Percentiles rank a stretch among this genome's conserved stretches.
These are phyloP conservation scores for Strigomonas culicis DNA, from an alignment of 208 protist species.

Conservation along the genomic window DNA sequence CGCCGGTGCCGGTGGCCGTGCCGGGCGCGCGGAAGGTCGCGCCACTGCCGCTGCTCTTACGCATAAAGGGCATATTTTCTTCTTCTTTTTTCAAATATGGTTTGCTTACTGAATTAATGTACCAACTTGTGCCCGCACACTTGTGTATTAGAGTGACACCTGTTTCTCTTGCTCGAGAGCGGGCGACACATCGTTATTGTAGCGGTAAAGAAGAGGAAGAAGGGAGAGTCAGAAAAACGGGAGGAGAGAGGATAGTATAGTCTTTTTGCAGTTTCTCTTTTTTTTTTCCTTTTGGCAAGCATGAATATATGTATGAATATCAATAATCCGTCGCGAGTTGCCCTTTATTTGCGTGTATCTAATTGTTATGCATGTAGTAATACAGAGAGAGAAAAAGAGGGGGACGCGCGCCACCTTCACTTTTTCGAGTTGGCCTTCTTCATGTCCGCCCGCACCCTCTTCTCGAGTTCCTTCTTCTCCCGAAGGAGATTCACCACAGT, in stretches of 20 bases:
- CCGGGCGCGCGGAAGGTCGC: conserved; percentile 6
- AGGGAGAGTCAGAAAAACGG: conserved; percentile 8
- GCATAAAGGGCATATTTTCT: too few relatives aligned
- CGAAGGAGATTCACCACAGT: conserved; percentile 51
- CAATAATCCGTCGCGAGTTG: not conserved
- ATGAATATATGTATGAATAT: not conserved
- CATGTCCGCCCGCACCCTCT: conserved; percentile 30
- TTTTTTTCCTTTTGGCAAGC: not conserved
- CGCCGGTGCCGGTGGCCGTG: not conserved
- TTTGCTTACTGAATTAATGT: too few relatives aligned
- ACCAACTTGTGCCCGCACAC: too few relatives aligned
- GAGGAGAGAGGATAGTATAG: conserved; percentile 4
- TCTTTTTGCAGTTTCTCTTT: not conserved
- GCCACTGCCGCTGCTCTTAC: too few relatives aligned
- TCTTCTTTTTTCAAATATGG: too few relatives aligned
- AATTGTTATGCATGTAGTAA: not conserved
- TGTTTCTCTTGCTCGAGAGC: too few relatives aligned
- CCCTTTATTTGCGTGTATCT: not conserved
- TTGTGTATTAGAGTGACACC: too few relatives aligned
- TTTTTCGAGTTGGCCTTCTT: conserved; percentile 32
- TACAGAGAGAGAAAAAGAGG: conserved; percentile 1
- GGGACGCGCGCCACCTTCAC: too few relatives aligned
- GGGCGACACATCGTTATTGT: too few relatives aligned
- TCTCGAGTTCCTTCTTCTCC: conserved; percentile 55
- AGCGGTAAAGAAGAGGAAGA: conserved; percentile 1